phyloP scores from a whole-genome alignment of 2,329 filamentous ascomycete species.

The Xylariaceae sp. region DNA sequence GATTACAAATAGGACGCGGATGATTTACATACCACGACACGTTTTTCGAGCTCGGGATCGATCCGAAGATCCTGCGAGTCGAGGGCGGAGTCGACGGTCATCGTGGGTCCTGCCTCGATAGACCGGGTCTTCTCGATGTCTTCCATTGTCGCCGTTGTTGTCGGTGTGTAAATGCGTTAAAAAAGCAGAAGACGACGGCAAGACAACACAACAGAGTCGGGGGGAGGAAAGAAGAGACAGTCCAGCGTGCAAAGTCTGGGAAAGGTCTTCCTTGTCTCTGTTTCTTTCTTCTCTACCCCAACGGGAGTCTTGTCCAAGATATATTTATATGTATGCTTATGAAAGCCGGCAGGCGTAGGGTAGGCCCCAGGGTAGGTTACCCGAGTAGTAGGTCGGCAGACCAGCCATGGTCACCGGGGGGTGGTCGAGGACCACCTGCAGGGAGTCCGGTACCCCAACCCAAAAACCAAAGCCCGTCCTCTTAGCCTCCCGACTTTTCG shows the following conservation, averaged over 20 bases:
- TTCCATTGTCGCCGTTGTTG: neutral
- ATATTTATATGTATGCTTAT: too few species aligned
- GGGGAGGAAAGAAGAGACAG: neutral
- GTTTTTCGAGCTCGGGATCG: conserved; percentile 11
- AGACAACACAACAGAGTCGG: neutral
- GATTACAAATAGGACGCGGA: too few species aligned
- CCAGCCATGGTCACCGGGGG: too few species aligned
- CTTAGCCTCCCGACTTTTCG: neutral
- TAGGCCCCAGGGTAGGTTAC: too few species aligned
- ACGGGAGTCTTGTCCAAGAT: too few species aligned
- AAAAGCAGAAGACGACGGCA: neutral
- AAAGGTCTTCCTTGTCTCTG: neutral
- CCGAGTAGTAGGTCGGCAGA: too few species aligned
- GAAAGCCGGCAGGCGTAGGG: too few species aligned
- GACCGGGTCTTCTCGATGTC: neutral
- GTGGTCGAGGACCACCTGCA: too few species aligned
- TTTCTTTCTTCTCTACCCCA: too few species aligned
- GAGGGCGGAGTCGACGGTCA: neutral
- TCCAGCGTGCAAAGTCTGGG: neutral
- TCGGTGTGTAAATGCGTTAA: neutral
- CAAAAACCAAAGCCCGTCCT: too few species aligned
- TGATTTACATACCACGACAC: conserved; percentile 14
- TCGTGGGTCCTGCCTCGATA: neutral
- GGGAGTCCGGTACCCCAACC: too few species aligned
- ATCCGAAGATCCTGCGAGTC: conserved; percentile 7